Evolutionary conservation across 2,329 filamentous ascomycete species (phyloP), one percentile per base, ranked within the genome.

Genomic region (Diaporthe amygdali): DNA sequence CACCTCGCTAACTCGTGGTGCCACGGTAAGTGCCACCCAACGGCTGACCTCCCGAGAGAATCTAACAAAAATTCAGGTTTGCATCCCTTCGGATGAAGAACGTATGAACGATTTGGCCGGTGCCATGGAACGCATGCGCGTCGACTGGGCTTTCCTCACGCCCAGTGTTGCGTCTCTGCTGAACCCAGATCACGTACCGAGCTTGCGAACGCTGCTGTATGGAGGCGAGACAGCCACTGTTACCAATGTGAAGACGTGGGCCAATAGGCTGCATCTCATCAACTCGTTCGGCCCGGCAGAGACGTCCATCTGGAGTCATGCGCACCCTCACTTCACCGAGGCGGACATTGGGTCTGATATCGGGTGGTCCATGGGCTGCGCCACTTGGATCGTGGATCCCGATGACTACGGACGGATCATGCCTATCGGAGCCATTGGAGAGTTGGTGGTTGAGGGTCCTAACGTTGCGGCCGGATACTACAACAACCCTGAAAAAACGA

Each of bases 401-500:
- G 81, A 84, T 0, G 81, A 86, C 67, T 81, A 86, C 69, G 76
- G 87, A 66, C 80, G 78, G 17, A 82, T 89, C 3, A 81, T 85
- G 5, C 84, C 86, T 0, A 77, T 87, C 0, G 87, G 87, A 0
- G 80, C 82, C 2, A 81, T 88, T 1, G 87, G 87, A 7, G 87
- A 89, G 75, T 79, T 89, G 27, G 78, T 88, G 3, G 80, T 90
- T 17, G 87, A 88, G 72, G 88, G 88, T 0, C 89, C 89, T 1
- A 85, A 89, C 25, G 88, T 92, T 2, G 90, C 89, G 12, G 82
- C 88, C 44, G 90, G 89, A 37, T 92, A 93, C 72, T 80, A 91
- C 30, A 87, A 87, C 66, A 87, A 91, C 69, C 82, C 83, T 0
- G 84, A 84, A 47, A 90, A 90, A 78, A 92, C 90, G 0, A 83